phyloP scores from a whole-genome alignment of 352 stramenopile genomes.

The Pilasporangium apinafurcum region DNA sequence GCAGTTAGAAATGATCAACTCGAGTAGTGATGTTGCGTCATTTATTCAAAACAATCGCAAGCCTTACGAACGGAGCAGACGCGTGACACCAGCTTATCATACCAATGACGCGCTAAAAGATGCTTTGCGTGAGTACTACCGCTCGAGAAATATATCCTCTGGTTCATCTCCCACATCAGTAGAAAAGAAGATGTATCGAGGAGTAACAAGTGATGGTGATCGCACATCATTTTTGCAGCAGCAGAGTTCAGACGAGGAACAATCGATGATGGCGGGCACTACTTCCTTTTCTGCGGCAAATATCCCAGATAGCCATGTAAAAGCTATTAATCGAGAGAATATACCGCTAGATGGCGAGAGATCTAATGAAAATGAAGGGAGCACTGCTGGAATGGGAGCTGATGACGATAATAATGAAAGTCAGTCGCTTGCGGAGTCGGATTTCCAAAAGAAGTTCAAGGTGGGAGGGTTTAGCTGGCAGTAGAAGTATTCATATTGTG shows the following conservation, averaged over 20 bases:
- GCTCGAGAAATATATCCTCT: slow-evolving; percentile 6
- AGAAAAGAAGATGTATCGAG: slow-evolving; percentile 5
- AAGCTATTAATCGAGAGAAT: neutral
- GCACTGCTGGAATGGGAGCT: slow-evolving; percentile 2
- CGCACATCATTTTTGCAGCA: too few relatives aligned
- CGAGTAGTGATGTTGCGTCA: slow-evolving; percentile 46
- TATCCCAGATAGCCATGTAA: too few relatives aligned
- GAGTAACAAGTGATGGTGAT: too few relatives aligned
- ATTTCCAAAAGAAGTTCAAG: slow-evolving; percentile 84
- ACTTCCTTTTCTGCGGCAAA: too few relatives aligned
- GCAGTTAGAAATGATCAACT: slow-evolving; percentile 47
- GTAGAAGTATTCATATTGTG: neutral
- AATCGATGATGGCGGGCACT: too few relatives aligned
- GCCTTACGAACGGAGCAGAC: slow-evolving; percentile 36
- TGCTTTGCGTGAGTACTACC: slow-evolving; percentile 44
- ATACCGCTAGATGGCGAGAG: neutral
- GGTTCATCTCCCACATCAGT: slow-evolving; percentile 3
- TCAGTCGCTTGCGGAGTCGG: slow-evolving; percentile 45
- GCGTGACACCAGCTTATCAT: slow-evolving; percentile 35
- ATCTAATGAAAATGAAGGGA: neutral
- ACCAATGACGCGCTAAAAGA: slow-evolving; percentile 45
- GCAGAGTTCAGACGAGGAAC: too few relatives aligned
- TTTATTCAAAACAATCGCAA: slow-evolving; percentile 54
- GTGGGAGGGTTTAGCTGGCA: slow-evolving; percentile 13
- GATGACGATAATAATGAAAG: slow-evolving; percentile 22